phyloP scores from a whole-genome alignment of 176 grass and related monocot genomes.

The Phoenix roebelenii region DNA sequence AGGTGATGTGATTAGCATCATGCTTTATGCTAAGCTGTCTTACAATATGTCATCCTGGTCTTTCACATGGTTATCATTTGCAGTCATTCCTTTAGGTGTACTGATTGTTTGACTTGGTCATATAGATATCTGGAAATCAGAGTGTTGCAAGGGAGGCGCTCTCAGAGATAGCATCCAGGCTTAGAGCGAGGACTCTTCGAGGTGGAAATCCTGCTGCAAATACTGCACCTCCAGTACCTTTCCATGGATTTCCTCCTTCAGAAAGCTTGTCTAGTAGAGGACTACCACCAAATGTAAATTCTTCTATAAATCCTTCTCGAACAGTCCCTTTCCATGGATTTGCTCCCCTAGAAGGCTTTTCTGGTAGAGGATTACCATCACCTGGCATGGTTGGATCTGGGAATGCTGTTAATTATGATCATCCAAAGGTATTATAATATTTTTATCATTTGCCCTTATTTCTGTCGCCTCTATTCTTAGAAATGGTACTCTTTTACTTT shows the following conservation, averaged over 20 bases:
- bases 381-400: constrained; percentile 44
- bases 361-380: constrained; percentile 31
- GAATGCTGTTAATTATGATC: constrained; percentile 53
- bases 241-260: constrained; percentile 33
- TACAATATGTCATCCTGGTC: no score
- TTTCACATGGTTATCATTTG: not conserved
- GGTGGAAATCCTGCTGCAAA: constrained; percentile 30
- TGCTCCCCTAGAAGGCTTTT: constrained; percentile 36
- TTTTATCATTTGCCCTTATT: no score
- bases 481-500: no score
- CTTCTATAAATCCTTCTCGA: constrained; percentile 29
- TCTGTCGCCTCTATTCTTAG: no score
- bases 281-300: constrained; percentile 20
- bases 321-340: constrained; percentile 30
- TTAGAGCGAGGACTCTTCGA: constrained; percentile 64
- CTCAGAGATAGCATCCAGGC: constrained; percentile 63
- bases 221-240: constrained; percentile 30
- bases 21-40: no score
- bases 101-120: constrained; percentile 21
- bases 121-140: constrained; percentile 55
- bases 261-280: constrained; percentile 37
- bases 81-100: constrained; percentile 2
- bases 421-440: constrained; percentile 37
- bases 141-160: constrained; percentile 45
- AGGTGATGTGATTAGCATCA: constrained; percentile 38